Evolutionary conservation across 164 flowering plant genomes (phyloP).

Genomic region (Dillenia turbinata): DNA sequence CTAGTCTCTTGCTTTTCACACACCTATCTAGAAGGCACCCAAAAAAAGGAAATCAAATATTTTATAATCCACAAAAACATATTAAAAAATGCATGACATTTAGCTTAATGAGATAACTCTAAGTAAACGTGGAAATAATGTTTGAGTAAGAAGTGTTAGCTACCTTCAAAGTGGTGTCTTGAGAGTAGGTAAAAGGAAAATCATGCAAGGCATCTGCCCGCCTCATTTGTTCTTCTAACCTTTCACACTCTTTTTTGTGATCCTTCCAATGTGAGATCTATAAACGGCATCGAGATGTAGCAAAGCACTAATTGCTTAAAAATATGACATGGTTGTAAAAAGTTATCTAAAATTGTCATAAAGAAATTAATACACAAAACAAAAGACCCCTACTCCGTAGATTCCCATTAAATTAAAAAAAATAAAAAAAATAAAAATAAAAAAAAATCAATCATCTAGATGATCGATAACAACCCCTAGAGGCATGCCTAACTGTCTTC

Average conservation of each 20-base stretch:
- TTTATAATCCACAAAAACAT: background rate
- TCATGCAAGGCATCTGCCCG: conserved; percentile 42
- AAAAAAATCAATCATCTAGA: no score
- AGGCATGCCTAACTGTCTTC: no score
- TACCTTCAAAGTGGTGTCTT: conserved; percentile 59
- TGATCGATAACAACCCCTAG: no score
- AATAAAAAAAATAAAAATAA: no score
- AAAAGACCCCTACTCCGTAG: no score
- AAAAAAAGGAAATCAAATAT: conserved; percentile 1
- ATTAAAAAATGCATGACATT: background rate
- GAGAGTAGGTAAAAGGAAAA: conserved; percentile 74
- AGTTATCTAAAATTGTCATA: no score
- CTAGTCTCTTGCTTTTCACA: conserved; percentile 43
- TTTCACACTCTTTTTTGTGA: conserved; percentile 80
- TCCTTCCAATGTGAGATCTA: conserved; percentile 68
- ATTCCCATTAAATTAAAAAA: no score
- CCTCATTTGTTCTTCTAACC: conserved; percentile 72
- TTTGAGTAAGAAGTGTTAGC: background rate
- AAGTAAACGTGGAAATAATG: background rate
- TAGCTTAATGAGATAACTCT: background rate
- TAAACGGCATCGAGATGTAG: background rate
- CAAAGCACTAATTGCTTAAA: background rate
- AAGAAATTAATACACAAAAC: no score
- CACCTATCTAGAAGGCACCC: conserved; percentile 23
- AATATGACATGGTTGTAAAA: no score